These are phyloP conservation scores for Septoria petroselini DNA, from an alignment of 2,329 filamentous ascomycete genomes.

Conservation along the genomic window DNA sequence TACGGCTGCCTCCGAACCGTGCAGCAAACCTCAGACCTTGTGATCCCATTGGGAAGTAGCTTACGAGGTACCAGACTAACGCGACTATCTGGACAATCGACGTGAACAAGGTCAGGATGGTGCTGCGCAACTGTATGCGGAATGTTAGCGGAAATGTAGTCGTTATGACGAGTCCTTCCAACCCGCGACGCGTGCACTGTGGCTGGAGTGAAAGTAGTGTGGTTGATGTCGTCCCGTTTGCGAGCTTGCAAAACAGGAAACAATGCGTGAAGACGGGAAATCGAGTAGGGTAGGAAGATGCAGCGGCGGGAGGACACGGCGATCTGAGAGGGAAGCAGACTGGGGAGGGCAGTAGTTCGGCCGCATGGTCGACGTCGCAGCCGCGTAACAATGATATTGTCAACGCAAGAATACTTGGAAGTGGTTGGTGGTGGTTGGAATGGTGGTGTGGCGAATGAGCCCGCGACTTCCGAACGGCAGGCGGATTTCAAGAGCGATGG, in stretches of 20 bases:
- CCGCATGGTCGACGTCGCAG: slow-evolving; percentile 27
- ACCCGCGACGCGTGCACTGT: background rate
- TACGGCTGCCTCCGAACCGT: slow-evolving; percentile 77
- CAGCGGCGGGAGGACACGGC: slow-evolving; percentile 17
- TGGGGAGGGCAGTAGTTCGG: slow-evolving; percentile 21
- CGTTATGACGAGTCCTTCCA: slow-evolving; percentile 9
- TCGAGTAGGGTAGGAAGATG: slow-evolving; percentile 16
- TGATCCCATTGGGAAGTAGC: slow-evolving; percentile 96
- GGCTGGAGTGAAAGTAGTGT: slow-evolving; percentile 10
- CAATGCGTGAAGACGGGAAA: slow-evolving; percentile 20
- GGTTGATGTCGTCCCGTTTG: background rate
- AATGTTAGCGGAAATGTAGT: slow-evolving; percentile 34
- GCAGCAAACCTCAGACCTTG: slow-evolving; percentile 82
- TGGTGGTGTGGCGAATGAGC: slow-evolving; percentile 21
- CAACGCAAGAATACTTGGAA: slow-evolving; percentile 15
- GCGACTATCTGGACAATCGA: slow-evolving; percentile 79
- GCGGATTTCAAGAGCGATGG: slow-evolving; percentile 9
- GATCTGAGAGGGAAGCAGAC: slow-evolving; percentile 13
- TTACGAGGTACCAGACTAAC: slow-evolving; percentile 88
- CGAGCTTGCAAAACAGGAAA: slow-evolving; percentile 6
- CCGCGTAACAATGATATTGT: slow-evolving; percentile 28
- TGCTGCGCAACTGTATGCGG: slow-evolving; percentile 67
- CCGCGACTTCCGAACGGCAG: slow-evolving; percentile 13
- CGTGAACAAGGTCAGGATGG: slow-evolving; percentile 78
- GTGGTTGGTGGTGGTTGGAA: slow-evolving; percentile 15